phyloP scores from a whole-genome alignment of 371 early-diverging fungal genomes.

The Apophysomyces ossiformis region DNA sequence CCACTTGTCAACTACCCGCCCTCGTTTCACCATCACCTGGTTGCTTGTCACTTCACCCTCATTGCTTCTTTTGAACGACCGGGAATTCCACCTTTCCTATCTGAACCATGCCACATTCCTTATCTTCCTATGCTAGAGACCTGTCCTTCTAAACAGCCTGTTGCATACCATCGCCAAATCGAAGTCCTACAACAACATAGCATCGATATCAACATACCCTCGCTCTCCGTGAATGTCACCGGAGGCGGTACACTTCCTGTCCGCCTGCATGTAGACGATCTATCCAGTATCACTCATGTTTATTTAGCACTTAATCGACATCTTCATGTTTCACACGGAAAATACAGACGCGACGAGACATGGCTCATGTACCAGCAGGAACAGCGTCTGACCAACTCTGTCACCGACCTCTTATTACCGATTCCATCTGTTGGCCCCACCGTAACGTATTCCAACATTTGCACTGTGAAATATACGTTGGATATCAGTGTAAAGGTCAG shows the following conservation, averaged over 20 bases:
- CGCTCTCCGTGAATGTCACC: background rate
- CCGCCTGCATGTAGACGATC: background rate
- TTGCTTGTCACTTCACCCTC: constrained; percentile 27
- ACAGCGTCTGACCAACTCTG: background rate
- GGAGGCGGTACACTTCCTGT: background rate
- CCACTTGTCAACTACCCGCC: constrained; percentile 41
- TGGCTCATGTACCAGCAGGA: constrained; percentile 1
- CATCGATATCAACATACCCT: background rate
- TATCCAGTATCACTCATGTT: background rate
- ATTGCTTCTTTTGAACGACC: constrained; percentile 28
- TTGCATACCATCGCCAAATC: constrained; percentile 13
- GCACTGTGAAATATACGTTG: background rate
- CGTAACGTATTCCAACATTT: background rate
- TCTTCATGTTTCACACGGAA: background rate
- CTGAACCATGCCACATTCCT: constrained; percentile 8
- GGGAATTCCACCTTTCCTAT: background rate
- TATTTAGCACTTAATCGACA: background rate
- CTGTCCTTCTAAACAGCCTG: constrained; percentile 19
- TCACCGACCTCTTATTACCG: background rate
- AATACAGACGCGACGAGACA: background rate
- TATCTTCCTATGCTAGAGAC: constrained; percentile 22
- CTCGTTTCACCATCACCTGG: constrained; percentile 30
- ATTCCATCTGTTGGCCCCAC: background rate
- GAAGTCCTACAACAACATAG: background rate
- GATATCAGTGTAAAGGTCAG: background rate